A percentile compares a stretch with the other conserved stretches of the same genome.
These are phyloP conservation scores for Backusella westeae DNA, from an alignment of 192 early-diverging fungal genomes.

Conservation along the genomic window DNA sequence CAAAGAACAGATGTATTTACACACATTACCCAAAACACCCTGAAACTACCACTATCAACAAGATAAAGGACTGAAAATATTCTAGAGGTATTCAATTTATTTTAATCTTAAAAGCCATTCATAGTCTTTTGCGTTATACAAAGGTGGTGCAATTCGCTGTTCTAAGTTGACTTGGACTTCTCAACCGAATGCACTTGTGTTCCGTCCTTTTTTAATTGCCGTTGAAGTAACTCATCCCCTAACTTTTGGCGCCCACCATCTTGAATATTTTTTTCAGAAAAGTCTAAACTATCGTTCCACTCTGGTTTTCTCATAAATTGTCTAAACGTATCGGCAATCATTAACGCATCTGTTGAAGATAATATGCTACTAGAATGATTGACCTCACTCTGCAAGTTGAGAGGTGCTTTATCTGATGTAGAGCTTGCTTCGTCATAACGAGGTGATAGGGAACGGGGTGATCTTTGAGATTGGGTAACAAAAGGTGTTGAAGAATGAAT, in stretches of 20 bases:
- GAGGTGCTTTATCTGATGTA: not conserved
- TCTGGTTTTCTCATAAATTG: slow-evolving; percentile 42
- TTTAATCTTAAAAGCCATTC: not conserved
- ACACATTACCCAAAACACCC: too few species aligned
- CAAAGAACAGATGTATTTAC: not conserved
- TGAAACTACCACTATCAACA: not conserved
- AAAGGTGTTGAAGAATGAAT: slow-evolving; percentile 21
- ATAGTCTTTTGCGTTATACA: not conserved
- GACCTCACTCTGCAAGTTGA: not conserved
- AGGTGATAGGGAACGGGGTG: not conserved
- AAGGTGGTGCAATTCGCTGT: not conserved
- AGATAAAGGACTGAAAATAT: not conserved
- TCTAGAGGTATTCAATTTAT: not conserved
- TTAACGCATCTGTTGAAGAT: slow-evolving; percentile 34
- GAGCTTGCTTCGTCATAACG: slow-evolving; percentile 5
- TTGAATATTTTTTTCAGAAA: not conserved
- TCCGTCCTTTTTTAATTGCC: slow-evolving; percentile 11
- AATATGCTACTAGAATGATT: slow-evolving; percentile 27
- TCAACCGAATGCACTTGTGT: slow-evolving; percentile 10
- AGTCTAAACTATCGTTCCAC: slow-evolving; percentile 26
- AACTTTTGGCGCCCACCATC: not conserved
- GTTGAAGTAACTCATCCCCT: not conserved
- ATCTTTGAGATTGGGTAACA: not conserved
- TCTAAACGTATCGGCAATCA: slow-evolving; percentile 41
- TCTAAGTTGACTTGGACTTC: not conserved